Percentiles rank a stretch among this genome's conserved stretches.
These are phyloP conservation scores for Chlorella variabilis DNA, from an alignment of 163 green algal species.

Conservation along the genomic window DNA sequence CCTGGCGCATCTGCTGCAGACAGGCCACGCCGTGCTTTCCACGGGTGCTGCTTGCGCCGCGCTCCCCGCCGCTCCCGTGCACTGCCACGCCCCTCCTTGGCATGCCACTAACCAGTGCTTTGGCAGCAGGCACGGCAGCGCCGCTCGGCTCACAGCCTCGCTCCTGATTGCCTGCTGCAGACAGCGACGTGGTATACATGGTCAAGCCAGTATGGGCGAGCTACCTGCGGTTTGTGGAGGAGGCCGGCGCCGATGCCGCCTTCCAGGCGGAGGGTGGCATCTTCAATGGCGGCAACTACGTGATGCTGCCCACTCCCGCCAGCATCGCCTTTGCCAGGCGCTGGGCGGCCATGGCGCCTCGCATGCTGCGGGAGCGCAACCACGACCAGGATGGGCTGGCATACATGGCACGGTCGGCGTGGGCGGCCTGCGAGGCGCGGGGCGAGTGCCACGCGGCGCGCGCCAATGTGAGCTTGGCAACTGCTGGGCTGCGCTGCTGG, in stretches of 20 bases:
- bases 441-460: background rate
- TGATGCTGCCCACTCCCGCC: slow-evolving; percentile 9
- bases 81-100: too few species aligned
- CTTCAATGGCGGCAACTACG: slow-evolving; percentile 28
- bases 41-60: background rate
- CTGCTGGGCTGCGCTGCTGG: background rate
- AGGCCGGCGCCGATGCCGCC: background rate
- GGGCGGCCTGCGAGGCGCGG: background rate
- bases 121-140: too few species aligned
- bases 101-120: too few species aligned
- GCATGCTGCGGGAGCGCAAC: background rate
- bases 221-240: slow-evolving; percentile 3
- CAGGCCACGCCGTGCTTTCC: background rate
- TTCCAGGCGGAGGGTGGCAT: background rate
- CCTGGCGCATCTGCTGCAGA: background rate
- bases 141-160: background rate
- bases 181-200: slow-evolving; percentile 11
- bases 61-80: too few species aligned
- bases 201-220: slow-evolving; percentile 27
- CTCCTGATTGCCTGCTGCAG: background rate
- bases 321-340: background rate
- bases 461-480: background rate
- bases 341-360: background rate
- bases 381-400: background rate
- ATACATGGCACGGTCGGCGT: background rate